Base-by-base conservation (phyloP, 2,329 filamentous ascomycete genomes). In the Ophiostoma fasciatum region DNA sequence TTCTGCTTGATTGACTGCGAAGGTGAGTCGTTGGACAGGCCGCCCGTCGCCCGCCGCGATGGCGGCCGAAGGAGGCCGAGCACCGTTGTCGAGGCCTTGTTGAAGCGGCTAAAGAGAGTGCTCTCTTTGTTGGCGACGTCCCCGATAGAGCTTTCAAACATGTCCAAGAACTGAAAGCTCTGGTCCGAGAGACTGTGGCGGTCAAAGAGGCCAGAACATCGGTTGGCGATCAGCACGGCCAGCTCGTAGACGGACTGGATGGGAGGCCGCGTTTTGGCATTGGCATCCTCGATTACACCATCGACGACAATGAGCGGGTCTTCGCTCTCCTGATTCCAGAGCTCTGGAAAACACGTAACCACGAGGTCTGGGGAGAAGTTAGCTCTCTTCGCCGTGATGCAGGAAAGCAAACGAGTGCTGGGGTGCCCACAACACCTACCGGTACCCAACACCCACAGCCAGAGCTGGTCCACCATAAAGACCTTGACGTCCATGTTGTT, bases 391-490 rank as follows among this genome's bases (percentile, higher is more conserved):
- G 13, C 4, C 4, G 5, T 21, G 14, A n/a, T 13, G 17, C 5
- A 15, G 3, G 22, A 9, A 20, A 19, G 4, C 21, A 13, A 5
- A 15, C 17, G 18, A 11, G 5, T n/a, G n/a, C n/a, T n/a, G n/a
- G n/a, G n/a, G n/a, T n/a, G n/a, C n/a, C n/a, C n/a, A n/a, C n/a
- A 11, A n/a, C 13, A 39, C 36, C 44, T 19, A 55, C 51, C 52
- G 39, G 54, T 59, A 39, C 67, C 56, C 1, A 78, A 48, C 4
- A 75, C 60, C 68, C 71, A 77, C 49, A 78, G 64, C 74, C 74
- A 79, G 2, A 80, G 55, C 45, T 79, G 74, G 48, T 79, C 74
- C 0, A 79, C 74, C 73, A 78, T 78, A 49, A 75, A 75, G 3
- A 78, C 65, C 41, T 75, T 75, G 1, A 62, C 61, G 37, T 73